Evolutionary conservation across 2,329 filamentous ascomycete genomes (phyloP).

Genomic region (Alternaria arborescens): DNA sequence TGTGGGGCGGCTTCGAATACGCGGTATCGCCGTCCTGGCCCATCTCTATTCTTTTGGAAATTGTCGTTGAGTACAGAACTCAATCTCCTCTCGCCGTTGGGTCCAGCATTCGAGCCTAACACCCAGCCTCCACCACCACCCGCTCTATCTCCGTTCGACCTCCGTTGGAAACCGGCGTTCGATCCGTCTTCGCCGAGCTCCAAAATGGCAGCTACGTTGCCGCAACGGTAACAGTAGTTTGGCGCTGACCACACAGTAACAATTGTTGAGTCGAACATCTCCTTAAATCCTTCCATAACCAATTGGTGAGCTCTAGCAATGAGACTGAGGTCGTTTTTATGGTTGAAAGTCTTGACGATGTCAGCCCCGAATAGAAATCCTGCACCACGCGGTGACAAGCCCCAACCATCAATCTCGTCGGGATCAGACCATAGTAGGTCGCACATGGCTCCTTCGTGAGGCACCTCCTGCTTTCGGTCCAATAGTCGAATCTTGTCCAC

Average conservation of each 20-base stretch:
- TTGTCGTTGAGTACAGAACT: slow-evolving; percentile 54
- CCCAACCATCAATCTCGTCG: slow-evolving; percentile 98
- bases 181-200: slow-evolving; percentile 86
- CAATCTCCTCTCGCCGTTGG: slow-evolving; percentile 43
- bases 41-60: slow-evolving; percentile 59
- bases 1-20: slow-evolving; percentile 98
- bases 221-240: slow-evolving; percentile 68
- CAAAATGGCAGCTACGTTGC: slow-evolving; percentile 82
- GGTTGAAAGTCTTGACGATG: slow-evolving; percentile 94
- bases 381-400: slow-evolving; percentile 88
- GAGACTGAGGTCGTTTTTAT: slow-evolving; percentile 88
- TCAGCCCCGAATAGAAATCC: slow-evolving; percentile 96
- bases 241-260: slow-evolving; percentile 95
- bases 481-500: slow-evolving; percentile 95
- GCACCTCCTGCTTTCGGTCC: slow-evolving; percentile 95
- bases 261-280: slow-evolving; percentile 91
- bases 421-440: slow-evolving; percentile 98
- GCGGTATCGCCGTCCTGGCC: slow-evolving; percentile 87
- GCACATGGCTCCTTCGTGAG: slow-evolving; percentile 98
- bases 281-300: slow-evolving; percentile 99
- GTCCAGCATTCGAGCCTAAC: slow-evolving; percentile 42
- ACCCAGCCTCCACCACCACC: slow-evolving; percentile 53
- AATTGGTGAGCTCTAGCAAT: slow-evolving; percentile 96
- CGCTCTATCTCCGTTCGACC: slow-evolving; percentile 73
- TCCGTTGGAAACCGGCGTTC: slow-evolving; percentile 57